Percentiles rank a stretch among this genome's conserved stretches.
phyloP scores from a whole-genome alignment of 2,329 filamentous ascomycete genomes.

The Ceratocystis variospora region DNA sequence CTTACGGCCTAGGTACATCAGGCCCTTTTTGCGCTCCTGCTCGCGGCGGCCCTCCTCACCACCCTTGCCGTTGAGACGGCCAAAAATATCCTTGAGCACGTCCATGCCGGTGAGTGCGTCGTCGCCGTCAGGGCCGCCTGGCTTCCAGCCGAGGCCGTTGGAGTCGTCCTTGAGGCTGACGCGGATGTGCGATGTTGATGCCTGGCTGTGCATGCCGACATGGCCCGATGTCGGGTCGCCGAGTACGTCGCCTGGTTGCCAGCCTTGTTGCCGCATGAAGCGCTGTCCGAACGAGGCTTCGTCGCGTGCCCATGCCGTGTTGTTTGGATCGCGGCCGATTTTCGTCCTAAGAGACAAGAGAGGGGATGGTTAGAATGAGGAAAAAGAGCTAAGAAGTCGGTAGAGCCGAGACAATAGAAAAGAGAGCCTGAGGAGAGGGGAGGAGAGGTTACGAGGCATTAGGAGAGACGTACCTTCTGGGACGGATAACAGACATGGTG shows the following conservation, averaged over 20 bases:
- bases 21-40: slow-evolving; percentile 53
- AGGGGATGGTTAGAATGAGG: not conserved
- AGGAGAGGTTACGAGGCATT: not conserved
- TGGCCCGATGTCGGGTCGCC: slow-evolving; percentile 66
- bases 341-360: slow-evolving; percentile 35
- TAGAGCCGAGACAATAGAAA: not conserved
- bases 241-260: slow-evolving; percentile 72
- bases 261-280: slow-evolving; percentile 78
- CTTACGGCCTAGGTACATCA: slow-evolving; percentile 58
- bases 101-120: slow-evolving; percentile 75
- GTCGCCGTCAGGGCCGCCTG: slow-evolving; percentile 43
- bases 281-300: slow-evolving; percentile 75
- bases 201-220: slow-evolving; percentile 60
- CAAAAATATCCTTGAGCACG: slow-evolving; percentile 72
- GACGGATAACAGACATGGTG: slow-evolving; percentile 18
- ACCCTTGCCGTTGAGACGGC: slow-evolving; percentile 76
- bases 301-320: slow-evolving; percentile 80
- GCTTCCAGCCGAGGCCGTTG: slow-evolving; percentile 70
- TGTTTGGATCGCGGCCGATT: slow-evolving; percentile 85
- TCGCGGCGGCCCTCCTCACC: slow-evolving; percentile 47
- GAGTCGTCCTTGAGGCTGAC: slow-evolving; percentile 82
- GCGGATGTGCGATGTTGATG: slow-evolving; percentile 73
- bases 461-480: slow-evolving; percentile 14
- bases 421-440: not conserved
- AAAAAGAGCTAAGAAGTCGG: not conserved